A percentile compares a stretch with the other conserved stretches of the same genome.
Conservation (phyloP, 73 alveolate genomes). For the Loxodes magnus region DNA sequence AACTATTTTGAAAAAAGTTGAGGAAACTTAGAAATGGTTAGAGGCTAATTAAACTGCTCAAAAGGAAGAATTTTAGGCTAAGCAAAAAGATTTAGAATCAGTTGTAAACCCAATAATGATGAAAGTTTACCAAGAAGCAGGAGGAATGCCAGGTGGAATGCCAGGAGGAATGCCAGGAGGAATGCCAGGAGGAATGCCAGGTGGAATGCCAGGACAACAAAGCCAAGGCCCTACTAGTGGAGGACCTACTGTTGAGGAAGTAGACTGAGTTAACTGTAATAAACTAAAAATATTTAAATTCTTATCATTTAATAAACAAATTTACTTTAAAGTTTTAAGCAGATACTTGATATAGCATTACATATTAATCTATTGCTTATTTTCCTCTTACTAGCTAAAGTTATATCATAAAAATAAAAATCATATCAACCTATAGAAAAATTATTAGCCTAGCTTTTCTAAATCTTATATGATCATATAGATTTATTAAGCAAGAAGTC, state of each 20-base stretch:
- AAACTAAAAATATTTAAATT: background rate
- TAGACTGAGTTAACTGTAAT: conserved; percentile 1
- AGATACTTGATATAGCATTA: too few relatives aligned
- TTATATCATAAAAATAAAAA: too few relatives aligned
- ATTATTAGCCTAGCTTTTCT: too few relatives aligned
- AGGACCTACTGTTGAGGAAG: conserved; percentile 19
- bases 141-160: conserved; percentile 47
- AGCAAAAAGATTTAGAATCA: conserved; percentile 63
- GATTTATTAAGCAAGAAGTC: too few relatives aligned
- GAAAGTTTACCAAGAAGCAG: conserved; percentile 73
- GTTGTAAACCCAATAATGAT: conserved; percentile 76
- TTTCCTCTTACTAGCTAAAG: too few relatives aligned
- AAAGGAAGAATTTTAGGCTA: conserved; percentile 57
- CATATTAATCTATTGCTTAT: too few relatives aligned
- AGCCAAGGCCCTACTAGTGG: background rate
- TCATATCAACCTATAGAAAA: too few relatives aligned
- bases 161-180: conserved; percentile 76
- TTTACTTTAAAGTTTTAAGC: too few relatives aligned
- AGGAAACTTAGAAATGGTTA: conserved; percentile 41
- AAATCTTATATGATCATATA: too few relatives aligned
- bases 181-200: conserved; percentile 48
- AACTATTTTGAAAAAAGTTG: conserved; percentile 18
- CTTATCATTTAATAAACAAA: too few relatives aligned
- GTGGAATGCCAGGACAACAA: conserved; percentile 23
- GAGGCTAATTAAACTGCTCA: conserved; percentile 53